A percentile compares a stretch with the other conserved stretches of the same genome.
These are phyloP conservation scores for Elsinoe australis DNA, from an alignment of 2,329 filamentous ascomycete species.

Conservation along the genomic window DNA sequence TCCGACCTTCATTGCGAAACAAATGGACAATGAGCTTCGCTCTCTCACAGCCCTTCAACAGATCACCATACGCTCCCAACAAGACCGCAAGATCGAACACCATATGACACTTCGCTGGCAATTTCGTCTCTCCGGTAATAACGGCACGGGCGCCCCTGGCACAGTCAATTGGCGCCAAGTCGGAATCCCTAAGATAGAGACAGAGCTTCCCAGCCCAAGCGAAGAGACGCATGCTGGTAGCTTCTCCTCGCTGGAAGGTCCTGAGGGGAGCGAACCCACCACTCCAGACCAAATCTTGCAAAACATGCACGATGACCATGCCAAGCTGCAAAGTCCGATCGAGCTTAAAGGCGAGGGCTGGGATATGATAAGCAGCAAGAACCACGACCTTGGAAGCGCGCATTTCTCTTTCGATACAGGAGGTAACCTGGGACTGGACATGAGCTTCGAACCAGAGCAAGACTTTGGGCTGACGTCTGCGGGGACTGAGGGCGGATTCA, in stretches of 20 bases:
- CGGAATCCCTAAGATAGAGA: background rate
- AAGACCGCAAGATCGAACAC: background rate
- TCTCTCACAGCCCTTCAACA: constrained; percentile 13
- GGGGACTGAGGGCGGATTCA: background rate
- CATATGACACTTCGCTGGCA: constrained; percentile 15
- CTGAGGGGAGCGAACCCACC: background rate
- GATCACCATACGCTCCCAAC: background rate
- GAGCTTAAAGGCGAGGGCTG: no score
- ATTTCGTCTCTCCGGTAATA: constrained; percentile 7
- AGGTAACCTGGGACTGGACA: background rate
- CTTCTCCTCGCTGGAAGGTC: background rate
- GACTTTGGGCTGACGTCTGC: background rate
- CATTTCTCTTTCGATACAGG: no score
- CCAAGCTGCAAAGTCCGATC: no score
- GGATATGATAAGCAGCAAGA: no score
- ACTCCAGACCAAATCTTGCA: no score
- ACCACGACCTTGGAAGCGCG: no score
- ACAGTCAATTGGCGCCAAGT: background rate
- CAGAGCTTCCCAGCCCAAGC: constrained; percentile 1
- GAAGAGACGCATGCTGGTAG: background rate
- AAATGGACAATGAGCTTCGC: constrained; percentile 6
- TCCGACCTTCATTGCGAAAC: background rate
- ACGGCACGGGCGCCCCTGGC: background rate
- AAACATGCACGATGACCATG: no score
- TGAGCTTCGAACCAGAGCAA: background rate